Percentiles rank a stretch among this genome's conserved stretches.
Evolutionary conservation across 805 yeast species (phyloP).

Genomic region (Candida nonsorbophila): DNA sequence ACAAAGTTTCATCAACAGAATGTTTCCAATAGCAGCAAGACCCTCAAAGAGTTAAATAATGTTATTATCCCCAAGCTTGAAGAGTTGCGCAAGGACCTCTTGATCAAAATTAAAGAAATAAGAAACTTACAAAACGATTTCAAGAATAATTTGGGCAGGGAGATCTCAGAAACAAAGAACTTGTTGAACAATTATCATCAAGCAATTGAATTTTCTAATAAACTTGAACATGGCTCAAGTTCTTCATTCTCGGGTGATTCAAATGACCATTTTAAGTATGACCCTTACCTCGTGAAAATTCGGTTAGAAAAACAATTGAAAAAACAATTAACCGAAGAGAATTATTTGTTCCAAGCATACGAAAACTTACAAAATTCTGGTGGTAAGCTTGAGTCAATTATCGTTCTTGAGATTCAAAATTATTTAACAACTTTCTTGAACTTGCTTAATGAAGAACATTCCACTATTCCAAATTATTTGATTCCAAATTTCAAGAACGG

Average conservation of each 20-base stretch:
- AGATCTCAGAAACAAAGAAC: constrained; percentile 34
- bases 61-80: constrained; percentile 51
- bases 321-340: constrained; percentile 77
- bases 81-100: constrained; percentile 62
- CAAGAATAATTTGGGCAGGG: constrained; percentile 66
- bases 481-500: constrained; percentile 51
- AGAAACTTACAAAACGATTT: constrained; percentile 80
- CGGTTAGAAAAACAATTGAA: constrained; percentile 71
- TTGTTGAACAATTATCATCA: constrained; percentile 47
- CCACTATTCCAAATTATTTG: constrained; percentile 60
- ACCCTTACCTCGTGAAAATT: constrained; percentile 76
- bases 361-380: constrained; percentile 84
- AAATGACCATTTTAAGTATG: constrained; percentile 43
- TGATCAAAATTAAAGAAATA: constrained; percentile 83
- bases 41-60: constrained; percentile 45
- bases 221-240: constrained; percentile 22
- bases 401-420: constrained; percentile 79
- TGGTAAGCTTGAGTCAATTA: constrained; percentile 78
- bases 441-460: constrained; percentile 67
- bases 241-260: constrained; percentile 8
- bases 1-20: constrained; percentile 44
- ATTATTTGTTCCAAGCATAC: constrained; percentile 82
- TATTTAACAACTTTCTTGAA: constrained; percentile 71
- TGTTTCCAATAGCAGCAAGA: constrained; percentile 29
- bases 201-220: constrained; percentile 61